phyloP scores from a whole-genome alignment of 2,329 filamentous ascomycete genomes.

The Bipolaris sorokiniana region DNA sequence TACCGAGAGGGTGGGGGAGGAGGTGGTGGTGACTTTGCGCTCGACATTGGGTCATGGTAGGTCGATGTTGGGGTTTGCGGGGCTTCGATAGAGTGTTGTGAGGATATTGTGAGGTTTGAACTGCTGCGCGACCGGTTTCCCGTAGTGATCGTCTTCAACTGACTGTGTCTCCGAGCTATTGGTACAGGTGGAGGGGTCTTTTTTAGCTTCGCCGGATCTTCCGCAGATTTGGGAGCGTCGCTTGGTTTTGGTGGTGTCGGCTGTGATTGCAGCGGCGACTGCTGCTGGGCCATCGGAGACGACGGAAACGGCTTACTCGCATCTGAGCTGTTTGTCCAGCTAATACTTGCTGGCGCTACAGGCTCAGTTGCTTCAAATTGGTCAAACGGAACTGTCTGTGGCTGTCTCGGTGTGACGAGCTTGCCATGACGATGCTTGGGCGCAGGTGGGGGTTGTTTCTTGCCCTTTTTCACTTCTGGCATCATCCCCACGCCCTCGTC shows the following conservation, averaged over 20 bases:
- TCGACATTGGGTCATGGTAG: conserved; percentile 25
- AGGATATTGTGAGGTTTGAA: conserved; percentile 46
- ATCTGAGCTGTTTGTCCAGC: conserved; percentile 53
- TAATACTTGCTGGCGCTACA: conserved; percentile 30
- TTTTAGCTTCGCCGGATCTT: conserved; percentile 34
- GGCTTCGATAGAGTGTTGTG: conserved; percentile 42
- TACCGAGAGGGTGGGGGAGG: conserved; percentile 45
- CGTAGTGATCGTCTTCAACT: conserved; percentile 37
- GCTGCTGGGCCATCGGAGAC: conserved; percentile 49
- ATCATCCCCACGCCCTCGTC: conserved; percentile 49
- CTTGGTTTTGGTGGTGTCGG: conserved; percentile 17
- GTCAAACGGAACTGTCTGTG: conserved; percentile 46
- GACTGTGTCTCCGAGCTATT: conserved; percentile 45
- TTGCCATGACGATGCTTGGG: conserved; percentile 81
- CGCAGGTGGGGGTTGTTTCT: conserved; percentile 67
- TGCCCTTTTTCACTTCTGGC: conserved; percentile 57
- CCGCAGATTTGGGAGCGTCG: conserved; percentile 28
- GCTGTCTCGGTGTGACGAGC: conserved; percentile 63
- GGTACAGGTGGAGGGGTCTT: conserved; percentile 45
- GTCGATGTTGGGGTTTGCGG: conserved; percentile 23
- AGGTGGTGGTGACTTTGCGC: conserved; percentile 40
- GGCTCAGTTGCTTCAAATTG: conserved; percentile 37
- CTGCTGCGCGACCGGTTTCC: conserved; percentile 44
- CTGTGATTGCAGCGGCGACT: conserved; percentile 22
- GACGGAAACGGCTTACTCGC: conserved; percentile 68